A percentile compares a stretch with the other conserved stretches of the same genome.
phyloP scores from a whole-genome alignment of 805 yeast species.

The Wickerhamomyces mucosus region DNA sequence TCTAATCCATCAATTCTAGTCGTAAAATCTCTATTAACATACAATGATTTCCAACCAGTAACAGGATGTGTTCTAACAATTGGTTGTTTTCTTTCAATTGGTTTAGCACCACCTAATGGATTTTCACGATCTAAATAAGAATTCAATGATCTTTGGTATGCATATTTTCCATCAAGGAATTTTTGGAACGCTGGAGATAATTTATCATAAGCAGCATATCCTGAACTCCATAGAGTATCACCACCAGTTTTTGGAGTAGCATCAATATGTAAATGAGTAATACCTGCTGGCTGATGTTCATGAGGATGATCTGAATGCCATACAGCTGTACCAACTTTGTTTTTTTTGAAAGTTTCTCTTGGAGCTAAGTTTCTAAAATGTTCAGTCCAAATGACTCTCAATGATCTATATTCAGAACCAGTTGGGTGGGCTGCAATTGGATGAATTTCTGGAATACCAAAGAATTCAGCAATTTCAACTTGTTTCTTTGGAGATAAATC shows the following conservation, averaged over 20 bases:
- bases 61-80: constrained; percentile 50
- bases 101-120: constrained; percentile 35
- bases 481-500: constrained; percentile 33
- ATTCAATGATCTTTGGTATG: constrained; percentile 32
- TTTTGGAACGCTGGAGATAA: constrained; percentile 39
- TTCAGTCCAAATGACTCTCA: constrained; percentile 24
- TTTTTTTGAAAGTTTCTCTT: constrained; percentile 4
- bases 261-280: constrained; percentile 41
- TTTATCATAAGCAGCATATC: constrained; percentile 48
- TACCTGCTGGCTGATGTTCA: constrained; percentile 45
- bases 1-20: constrained; percentile 27
- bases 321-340: constrained; percentile 16
- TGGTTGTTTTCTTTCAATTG: constrained; percentile 44
- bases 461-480: constrained; percentile 33
- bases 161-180: constrained; percentile 42
- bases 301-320: constrained; percentile 49
- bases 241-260: constrained; percentile 40
- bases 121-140: constrained; percentile 28
- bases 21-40: constrained; percentile 39
- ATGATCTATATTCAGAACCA: constrained; percentile 22
- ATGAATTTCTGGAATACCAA: constrained; percentile 34
- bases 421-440: constrained; percentile 24
- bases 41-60: constrained; percentile 50
- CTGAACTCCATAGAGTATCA: constrained; percentile 44
- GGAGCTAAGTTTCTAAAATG: constrained; percentile 20